Evolutionary conservation across 2,329 filamentous ascomycete genomes (phyloP), one percentile per base, ranked within the genome.

Genomic region (Fusarium sp.): DNA sequence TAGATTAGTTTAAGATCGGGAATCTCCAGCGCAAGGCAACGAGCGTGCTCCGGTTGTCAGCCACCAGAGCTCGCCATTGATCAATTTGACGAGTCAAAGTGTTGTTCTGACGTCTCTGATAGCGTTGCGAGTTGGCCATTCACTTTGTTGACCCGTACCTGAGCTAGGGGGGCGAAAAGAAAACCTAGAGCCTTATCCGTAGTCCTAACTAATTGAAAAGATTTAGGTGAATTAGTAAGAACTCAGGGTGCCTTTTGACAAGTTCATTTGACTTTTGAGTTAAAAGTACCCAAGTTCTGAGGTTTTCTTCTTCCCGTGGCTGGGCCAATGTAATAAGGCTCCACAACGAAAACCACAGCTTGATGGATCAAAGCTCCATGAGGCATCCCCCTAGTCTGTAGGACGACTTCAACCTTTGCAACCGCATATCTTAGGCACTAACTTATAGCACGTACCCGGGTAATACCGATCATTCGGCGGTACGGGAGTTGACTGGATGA

Each of bases 391-490:
- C 58, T 63, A 57, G 54, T 55, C 55, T 66, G 55, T 51, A 49
- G 25, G 19, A 46, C 44, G 25, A 41, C 51, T 51, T 29, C 42
- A 59, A 48, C 21, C 35, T 42, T 35, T 66, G 46, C 42, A 62
- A 66, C 74, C 73, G n/a, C 61, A 76, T 74, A 69, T 71, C 70
- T 76, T 64, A 76, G 74, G 74, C 74, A 76, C 55, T 64, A 75
- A 76, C 58, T 66, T 46, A 35, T 63, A 54, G 52, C 62, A 63
- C 59, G 54, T 69, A 69, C 73, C 75, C 75, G 75, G 75, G 69
- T 77, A 77, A 77, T 77, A 76, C 75, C 75, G 75, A 75, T 74
- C 63, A 64, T 72, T 77, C 75, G 75, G 75, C 64, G 75, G 75
- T 77, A 73, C 75, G 75, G 75, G 73, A 77, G 72, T 76, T 75